Evolutionary conservation across 441 rosid species (phyloP).

Genomic region (Viola pubescens): DNA sequence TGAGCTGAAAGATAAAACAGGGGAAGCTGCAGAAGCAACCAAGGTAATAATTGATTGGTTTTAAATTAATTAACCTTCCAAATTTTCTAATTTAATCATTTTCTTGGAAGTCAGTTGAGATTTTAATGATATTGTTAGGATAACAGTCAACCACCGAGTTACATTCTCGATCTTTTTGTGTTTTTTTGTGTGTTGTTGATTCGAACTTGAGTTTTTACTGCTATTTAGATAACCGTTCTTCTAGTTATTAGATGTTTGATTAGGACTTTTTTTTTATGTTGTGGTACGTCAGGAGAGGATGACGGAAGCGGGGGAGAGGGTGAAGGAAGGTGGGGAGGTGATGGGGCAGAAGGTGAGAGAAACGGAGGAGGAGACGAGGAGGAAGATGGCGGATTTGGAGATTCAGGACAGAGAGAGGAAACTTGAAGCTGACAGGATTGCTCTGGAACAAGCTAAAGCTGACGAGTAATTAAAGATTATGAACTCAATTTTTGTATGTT

Average conservation of each 20-base stretch:
- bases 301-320: too few relatives aligned
- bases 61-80: background rate
- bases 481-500: too few relatives aligned
- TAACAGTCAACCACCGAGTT: background rate
- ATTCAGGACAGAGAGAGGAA: constrained; percentile 27
- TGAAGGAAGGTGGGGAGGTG: too few relatives aligned
- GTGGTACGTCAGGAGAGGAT: too few relatives aligned
- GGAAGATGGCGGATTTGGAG: constrained; percentile 42
- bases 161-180: too few relatives aligned
- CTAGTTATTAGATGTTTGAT: too few relatives aligned
- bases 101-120: background rate
- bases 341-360: constrained; percentile 38
- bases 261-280: too few relatives aligned
- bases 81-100: background rate
- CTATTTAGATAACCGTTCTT: background rate
- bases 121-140: background rate
- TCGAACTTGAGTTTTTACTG: too few relatives aligned
- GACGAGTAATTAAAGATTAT: constrained; percentile 13
- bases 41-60: constrained; percentile 17
- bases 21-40: constrained; percentile 30
- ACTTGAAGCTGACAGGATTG: constrained; percentile 21
- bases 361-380: constrained; percentile 37
- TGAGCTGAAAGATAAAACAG: constrained; percentile 39
- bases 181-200: too few relatives aligned
- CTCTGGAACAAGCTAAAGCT: constrained; percentile 19